A percentile compares a stretch with the other conserved stretches of the same genome.
phyloP scores from a whole-genome alignment of 2,329 filamentous ascomycete genomes.

The Triangularia verruculosa region DNA sequence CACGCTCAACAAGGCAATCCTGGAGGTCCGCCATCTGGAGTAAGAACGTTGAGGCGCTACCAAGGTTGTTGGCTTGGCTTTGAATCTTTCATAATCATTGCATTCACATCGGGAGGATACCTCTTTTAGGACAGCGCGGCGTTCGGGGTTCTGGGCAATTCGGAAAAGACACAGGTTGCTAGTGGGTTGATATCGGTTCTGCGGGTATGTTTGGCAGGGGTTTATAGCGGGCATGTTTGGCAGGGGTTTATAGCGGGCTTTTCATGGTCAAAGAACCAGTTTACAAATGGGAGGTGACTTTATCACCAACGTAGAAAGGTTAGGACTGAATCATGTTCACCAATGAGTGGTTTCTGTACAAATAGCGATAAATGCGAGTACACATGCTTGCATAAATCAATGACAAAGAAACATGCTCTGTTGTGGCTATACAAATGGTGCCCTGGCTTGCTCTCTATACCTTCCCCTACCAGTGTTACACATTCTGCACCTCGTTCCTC shows the following conservation, averaged over 20 bases:
- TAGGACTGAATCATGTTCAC: not conserved
- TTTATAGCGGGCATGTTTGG: conserved; percentile 23
- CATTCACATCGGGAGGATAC: not conserved
- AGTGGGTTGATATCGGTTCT: not conserved
- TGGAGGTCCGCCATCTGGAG: conserved; percentile 55
- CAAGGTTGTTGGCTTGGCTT: not conserved
- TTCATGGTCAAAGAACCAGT: not conserved
- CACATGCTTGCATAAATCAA: conserved; percentile 3
- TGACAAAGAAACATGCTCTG: conserved; percentile 22
- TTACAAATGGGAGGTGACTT: not conserved
- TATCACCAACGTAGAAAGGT: not conserved
- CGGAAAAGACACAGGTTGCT: not conserved
- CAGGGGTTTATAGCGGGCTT: not conserved
- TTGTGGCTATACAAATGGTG: conserved; percentile 11
- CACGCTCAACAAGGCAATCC: conserved; percentile 47
- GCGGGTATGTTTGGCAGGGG: conserved; percentile 25
- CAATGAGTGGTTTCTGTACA: not conserved
- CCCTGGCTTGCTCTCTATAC: not conserved
- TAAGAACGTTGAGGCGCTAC: conserved; percentile 27
- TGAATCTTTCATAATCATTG: not conserved
- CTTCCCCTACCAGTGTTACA: not conserved
- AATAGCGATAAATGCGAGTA: not conserved
- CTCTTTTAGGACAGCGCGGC: not conserved
- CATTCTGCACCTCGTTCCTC: not conserved
- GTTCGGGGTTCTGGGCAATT: conserved; percentile 21